Conservation (phyloP, 108 stramenopile genomes). For the Schizochytrium sp. region DNA sequence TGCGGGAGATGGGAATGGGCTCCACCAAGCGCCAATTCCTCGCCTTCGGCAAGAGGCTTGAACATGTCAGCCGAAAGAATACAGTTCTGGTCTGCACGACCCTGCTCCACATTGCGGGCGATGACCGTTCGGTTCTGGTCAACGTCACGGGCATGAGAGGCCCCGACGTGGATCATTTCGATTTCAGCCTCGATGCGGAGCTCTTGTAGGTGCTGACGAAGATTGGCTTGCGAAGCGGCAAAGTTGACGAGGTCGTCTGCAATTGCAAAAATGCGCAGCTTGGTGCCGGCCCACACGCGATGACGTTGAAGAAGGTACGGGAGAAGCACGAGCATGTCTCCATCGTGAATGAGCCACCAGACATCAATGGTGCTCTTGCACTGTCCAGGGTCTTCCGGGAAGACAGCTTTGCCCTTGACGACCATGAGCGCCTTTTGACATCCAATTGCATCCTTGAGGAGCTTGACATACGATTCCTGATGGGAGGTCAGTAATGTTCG, state of each 20-base stretch:
- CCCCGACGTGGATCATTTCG: constrained; percentile 29
- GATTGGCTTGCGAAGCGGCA: not conserved
- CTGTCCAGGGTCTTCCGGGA: not conserved
- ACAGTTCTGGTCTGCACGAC: not conserved
- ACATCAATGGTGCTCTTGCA: constrained; percentile 53
- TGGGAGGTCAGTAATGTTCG: not conserved
- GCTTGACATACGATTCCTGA: not conserved
- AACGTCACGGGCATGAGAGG: not conserved
- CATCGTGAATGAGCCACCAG: constrained; percentile 69
- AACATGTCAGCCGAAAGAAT: not conserved
- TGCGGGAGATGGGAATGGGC: too few species aligned
- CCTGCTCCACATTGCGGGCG: not conserved
- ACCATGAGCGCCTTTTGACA: constrained; percentile 16
- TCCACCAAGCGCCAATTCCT: not conserved
- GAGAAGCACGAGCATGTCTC: constrained; percentile 63
- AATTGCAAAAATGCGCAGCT: constrained; percentile 54
- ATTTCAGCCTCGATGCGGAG: constrained; percentile 28
- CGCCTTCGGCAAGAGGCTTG: not conserved
- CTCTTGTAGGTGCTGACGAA: not conserved
- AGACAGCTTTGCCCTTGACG: not conserved
- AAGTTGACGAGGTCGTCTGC: not conserved
- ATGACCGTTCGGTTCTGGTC: constrained; percentile 17
- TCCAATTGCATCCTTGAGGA: not conserved
- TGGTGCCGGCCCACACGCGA: constrained; percentile 40
- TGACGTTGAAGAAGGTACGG: constrained; percentile 61